Percentiles rank a stretch among this genome's conserved stretches.
These are phyloP conservation scores for Cetraspora pellucida DNA, from an alignment of 192 early-diverging fungal species.

Conservation along the genomic window DNA sequence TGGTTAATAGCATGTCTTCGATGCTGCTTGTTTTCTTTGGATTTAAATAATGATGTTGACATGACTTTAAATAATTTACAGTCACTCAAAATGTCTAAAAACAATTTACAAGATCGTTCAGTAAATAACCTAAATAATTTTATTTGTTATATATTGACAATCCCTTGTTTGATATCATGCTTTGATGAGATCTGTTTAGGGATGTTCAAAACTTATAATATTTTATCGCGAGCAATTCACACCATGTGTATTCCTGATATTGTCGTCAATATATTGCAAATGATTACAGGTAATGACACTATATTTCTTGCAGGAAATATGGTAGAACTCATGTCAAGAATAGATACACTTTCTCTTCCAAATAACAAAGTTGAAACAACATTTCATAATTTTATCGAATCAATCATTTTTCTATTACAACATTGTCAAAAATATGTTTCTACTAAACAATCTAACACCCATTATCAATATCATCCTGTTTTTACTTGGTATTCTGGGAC, in stretches of 20 bases:
- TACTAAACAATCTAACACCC: constrained; percentile 37
- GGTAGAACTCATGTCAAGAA: constrained; percentile 35
- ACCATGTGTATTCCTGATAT: constrained; percentile 33
- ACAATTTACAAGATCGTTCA: constrained; percentile 7
- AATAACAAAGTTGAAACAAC: constrained; percentile 12
- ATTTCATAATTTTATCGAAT: constrained; percentile 34
- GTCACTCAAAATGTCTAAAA: too few relatives aligned
- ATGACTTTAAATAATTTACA: constrained; percentile 37
- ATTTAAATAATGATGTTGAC: constrained; percentile 31
- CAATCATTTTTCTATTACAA: constrained; percentile 33
- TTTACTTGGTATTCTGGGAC: constrained; percentile 28
- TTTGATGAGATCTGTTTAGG: constrained; percentile 40
- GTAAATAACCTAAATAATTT: constrained; percentile 41
- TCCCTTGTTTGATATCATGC: constrained; percentile 35
- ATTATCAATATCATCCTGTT: constrained; percentile 38
- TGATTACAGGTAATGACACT: constrained; percentile 36
- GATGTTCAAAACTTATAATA: constrained; percentile 30
- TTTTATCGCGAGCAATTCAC: constrained; percentile 32
- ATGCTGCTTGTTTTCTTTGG: constrained; percentile 42
- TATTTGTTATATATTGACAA: constrained; percentile 36
- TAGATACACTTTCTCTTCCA: constrained; percentile 30
- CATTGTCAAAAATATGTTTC: constrained; percentile 35
- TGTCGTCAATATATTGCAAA: constrained; percentile 33
- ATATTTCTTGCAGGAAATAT: constrained; percentile 41
- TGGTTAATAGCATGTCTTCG: constrained; percentile 44